phyloP scores from a whole-genome alignment of 768 basidiomycete genomes.

The Russula abietina region DNA sequence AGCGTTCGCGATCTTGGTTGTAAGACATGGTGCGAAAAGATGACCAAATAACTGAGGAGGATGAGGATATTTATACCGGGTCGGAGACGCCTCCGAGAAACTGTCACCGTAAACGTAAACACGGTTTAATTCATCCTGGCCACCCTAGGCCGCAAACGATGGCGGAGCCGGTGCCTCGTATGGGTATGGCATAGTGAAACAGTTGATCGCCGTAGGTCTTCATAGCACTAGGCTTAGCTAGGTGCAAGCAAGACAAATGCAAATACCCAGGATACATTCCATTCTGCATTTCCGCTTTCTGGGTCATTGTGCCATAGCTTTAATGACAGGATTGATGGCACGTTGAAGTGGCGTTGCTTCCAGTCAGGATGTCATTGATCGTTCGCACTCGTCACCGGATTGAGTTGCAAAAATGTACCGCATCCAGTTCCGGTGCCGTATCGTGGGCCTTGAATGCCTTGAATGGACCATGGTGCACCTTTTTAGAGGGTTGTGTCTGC shows the following conservation, averaged over 20 bases:
- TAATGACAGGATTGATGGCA: background rate
- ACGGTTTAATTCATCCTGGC: background rate
- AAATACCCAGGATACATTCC: background rate
- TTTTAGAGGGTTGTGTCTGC: background rate
- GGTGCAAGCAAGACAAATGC: background rate
- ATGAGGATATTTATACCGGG: background rate
- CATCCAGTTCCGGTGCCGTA: background rate
- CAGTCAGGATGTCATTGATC: background rate
- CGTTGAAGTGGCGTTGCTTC: background rate
- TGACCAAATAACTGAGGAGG: background rate
- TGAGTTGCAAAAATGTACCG: background rate
- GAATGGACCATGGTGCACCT: background rate
- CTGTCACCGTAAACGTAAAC: background rate
- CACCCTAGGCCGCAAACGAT: background rate
- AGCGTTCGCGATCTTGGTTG: conserved; percentile 8
- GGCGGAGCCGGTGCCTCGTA: background rate
- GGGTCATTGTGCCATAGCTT: background rate
- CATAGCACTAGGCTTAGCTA: background rate
- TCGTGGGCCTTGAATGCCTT: background rate
- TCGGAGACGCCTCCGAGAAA: background rate
- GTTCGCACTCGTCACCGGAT: background rate
- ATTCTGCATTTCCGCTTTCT: background rate
- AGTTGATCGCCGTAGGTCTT: background rate
- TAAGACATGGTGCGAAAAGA: conserved; percentile 18
- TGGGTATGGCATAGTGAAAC: background rate